phyloP scores from a whole-genome alignment of 176 grass and related monocot genomes.

The Areca catechu region DNA sequence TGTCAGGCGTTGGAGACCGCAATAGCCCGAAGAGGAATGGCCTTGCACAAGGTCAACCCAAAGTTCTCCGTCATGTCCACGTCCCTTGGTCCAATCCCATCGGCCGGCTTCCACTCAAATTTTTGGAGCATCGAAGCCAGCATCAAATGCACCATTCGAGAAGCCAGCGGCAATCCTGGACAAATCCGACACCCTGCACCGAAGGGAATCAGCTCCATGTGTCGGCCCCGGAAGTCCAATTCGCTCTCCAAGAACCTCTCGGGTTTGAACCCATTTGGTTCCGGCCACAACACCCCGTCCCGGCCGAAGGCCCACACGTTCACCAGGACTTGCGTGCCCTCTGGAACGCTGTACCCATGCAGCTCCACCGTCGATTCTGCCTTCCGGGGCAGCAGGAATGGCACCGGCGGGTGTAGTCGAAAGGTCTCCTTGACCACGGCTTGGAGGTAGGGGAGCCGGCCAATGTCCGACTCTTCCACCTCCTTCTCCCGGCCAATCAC shows the following conservation, averaged over 20 bases:
- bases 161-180: slow-evolving; percentile 31
- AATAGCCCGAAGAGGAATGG: slow-evolving; percentile 13
- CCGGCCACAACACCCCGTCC: slow-evolving; percentile 20
- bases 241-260: slow-evolving; percentile 25
- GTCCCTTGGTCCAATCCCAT: slow-evolving; percentile 2
- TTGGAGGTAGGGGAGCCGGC: not conserved
- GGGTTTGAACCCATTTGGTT: slow-evolving; percentile 24
- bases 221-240: slow-evolving; percentile 8
- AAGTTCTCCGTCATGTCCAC: slow-evolving; percentile 40
- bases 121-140: slow-evolving; percentile 22
- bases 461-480: slow-evolving; percentile 9
- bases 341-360: slow-evolving; percentile 14
- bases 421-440: slow-evolving; percentile 14
- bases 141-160: not conserved
- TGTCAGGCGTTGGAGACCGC: too few species aligned
- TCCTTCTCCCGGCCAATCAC: too few species aligned
- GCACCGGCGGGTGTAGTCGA: slow-evolving; percentile 6
- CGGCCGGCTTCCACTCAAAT: too few species aligned
- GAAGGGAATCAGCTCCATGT: slow-evolving; percentile 37
- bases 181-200: slow-evolving; percentile 30
- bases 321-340: slow-evolving; percentile 20
- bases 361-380: not conserved
- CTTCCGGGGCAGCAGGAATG: slow-evolving; percentile 18
- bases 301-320: slow-evolving; percentile 25
- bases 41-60: slow-evolving; percentile 15